These are phyloP conservation scores for Perkinsela sp. DNA, from an alignment of 208 protist species.

Conservation along the genomic window DNA sequence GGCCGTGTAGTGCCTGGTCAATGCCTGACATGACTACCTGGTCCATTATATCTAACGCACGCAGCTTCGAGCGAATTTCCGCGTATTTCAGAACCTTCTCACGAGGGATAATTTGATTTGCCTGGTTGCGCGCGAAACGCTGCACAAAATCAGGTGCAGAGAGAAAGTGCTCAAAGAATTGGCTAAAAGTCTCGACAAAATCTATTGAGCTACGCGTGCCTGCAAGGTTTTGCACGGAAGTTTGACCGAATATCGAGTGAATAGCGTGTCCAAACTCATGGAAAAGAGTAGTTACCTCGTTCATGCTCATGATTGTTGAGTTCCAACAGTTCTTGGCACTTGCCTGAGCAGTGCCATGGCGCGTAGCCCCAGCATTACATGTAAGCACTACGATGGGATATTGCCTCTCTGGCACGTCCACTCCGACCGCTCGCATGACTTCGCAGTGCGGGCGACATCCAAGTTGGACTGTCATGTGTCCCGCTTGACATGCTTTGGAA, in stretches of 20 bases:
- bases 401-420: conserved; percentile 43
- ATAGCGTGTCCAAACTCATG: conserved; percentile 75
- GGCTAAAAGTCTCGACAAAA: conserved; percentile 71
- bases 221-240: conserved; percentile 58
- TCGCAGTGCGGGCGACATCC: conserved; percentile 41
- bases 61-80: conserved; percentile 45
- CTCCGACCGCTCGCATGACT: conserved; percentile 28
- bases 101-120: conserved; percentile 49
- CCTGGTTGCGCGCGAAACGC: conserved; percentile 53
- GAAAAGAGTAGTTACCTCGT: conserved; percentile 65
- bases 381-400: conserved; percentile 65
- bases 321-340: conserved; percentile 45
- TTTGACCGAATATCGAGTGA: conserved; percentile 73
- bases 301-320: conserved; percentile 36
- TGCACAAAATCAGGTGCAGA: conserved; percentile 59
- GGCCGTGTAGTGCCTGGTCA: conserved; percentile 54
- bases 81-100: conserved; percentile 59
- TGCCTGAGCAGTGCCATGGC: conserved; percentile 9
- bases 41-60: conserved; percentile 45
- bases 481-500: conserved; percentile 58
- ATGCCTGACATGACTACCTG: conserved; percentile 51
- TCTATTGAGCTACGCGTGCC: conserved; percentile 66
- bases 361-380: conserved; percentile 34
- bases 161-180: conserved; percentile 70
- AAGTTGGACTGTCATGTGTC: conserved; percentile 58